These are phyloP conservation scores for Sungouiella blattae DNA, from an alignment of 805 yeast genomes.

Conservation along the genomic window DNA sequence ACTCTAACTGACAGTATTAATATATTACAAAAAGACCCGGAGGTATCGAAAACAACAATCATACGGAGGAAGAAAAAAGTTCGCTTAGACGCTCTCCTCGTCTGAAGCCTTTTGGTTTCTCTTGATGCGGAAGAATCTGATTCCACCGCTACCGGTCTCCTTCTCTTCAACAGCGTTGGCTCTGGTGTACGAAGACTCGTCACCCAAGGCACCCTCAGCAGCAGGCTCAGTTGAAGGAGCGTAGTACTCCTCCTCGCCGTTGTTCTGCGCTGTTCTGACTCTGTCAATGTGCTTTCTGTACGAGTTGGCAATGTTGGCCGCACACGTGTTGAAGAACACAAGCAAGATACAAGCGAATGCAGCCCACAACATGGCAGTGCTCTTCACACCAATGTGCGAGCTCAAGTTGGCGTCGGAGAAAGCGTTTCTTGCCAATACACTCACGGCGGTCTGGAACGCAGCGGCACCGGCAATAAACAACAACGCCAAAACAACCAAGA, in stretches of 20 bases:
- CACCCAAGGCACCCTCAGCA: constrained; percentile 29
- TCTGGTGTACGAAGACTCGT: constrained; percentile 43
- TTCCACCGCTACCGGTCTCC: constrained; percentile 51
- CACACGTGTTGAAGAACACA: constrained; percentile 51
- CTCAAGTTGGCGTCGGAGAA: constrained; percentile 47
- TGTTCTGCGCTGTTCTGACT: constrained; percentile 23
- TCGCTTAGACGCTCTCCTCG: constrained; percentile 39
- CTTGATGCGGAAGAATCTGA: constrained; percentile 74
- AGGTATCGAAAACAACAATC: background rate
- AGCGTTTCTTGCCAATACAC: constrained; percentile 70
- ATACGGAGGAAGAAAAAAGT: background rate
- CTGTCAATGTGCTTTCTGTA: constrained; percentile 49
- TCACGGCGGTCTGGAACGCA: constrained; percentile 69
- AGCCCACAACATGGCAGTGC: constrained; percentile 70
- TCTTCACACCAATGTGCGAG: constrained; percentile 52
- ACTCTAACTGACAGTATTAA: background rate
- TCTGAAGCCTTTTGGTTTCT: constrained; percentile 45
- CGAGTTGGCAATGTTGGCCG: constrained; percentile 45
- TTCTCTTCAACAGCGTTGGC: constrained; percentile 30
- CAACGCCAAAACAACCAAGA: constrained; percentile 49
- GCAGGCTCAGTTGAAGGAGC: constrained; percentile 16
- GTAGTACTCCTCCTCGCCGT: constrained; percentile 19
- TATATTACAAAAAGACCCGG: background rate
- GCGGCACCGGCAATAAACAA: constrained; percentile 61
- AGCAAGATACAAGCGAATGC: constrained; percentile 51